Conservation (phyloP, 495 filamentous ascomycete species). For the Neurospora tetraspora region DNA sequence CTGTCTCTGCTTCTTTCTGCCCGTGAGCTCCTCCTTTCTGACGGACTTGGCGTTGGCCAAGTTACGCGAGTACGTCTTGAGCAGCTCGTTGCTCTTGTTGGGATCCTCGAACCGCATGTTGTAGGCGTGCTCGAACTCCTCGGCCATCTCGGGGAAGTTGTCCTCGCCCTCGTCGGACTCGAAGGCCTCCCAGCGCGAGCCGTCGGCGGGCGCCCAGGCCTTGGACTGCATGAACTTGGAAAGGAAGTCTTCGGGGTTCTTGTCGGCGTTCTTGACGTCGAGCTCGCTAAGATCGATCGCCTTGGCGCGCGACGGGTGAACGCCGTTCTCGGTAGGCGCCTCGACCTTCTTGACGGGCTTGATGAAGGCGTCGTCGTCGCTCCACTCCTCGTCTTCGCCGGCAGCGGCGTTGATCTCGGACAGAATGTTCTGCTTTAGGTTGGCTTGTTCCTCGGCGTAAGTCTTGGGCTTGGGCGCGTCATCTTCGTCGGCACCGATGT, state of each 20-base stretch:
- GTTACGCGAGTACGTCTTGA: slow-evolving; percentile 82
- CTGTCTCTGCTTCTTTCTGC: slow-evolving; percentile 66
- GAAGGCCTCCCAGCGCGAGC: slow-evolving; percentile 57
- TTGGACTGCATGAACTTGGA: slow-evolving; percentile 81
- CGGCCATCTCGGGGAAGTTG: slow-evolving; percentile 61
- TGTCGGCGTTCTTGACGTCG: slow-evolving; percentile 71
- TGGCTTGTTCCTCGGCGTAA: slow-evolving; percentile 77
- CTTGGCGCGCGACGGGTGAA: slow-evolving; percentile 37
- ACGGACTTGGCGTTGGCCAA: slow-evolving; percentile 69
- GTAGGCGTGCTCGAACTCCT: slow-evolving; percentile 86
- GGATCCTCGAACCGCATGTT: slow-evolving; percentile 96
- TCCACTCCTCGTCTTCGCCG: slow-evolving; percentile 46
- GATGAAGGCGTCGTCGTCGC: slow-evolving; percentile 65
- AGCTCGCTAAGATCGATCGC: slow-evolving; percentile 42
- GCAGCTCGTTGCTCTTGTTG: slow-evolving; percentile 65
- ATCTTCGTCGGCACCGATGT: slow-evolving; percentile 43
- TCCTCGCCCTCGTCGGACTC: slow-evolving; percentile 90
- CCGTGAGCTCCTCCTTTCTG: slow-evolving; percentile 67
- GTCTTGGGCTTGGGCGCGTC: slow-evolving; percentile 49
- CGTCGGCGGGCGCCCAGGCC: slow-evolving; percentile 67
- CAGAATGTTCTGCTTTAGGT: slow-evolving; percentile 64
- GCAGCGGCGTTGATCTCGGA: slow-evolving; percentile 65
- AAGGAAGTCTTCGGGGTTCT: slow-evolving; percentile 81
- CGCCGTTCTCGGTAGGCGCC: slow-evolving; percentile 17
- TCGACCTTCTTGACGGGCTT: slow-evolving; percentile 42